Evolutionary conservation across 805 yeast species (phyloP).

Genomic region (Ogataea nonfermentans): DNA sequence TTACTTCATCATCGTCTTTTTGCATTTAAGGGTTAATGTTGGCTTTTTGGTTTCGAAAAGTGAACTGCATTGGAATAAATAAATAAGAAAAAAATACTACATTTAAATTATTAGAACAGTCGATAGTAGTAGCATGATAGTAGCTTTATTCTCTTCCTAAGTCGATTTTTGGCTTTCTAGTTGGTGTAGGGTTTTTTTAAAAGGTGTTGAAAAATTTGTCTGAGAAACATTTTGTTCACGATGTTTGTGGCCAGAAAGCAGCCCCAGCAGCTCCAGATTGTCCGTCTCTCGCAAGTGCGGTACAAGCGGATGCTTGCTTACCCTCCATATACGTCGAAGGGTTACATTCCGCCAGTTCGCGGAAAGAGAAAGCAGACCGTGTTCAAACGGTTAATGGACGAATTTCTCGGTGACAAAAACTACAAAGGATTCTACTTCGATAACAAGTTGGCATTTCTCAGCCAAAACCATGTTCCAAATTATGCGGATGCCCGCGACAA

Average conservation of each 20-base stretch:
- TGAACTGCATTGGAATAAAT: conserved; percentile 11
- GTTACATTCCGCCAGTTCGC: conserved; percentile 37
- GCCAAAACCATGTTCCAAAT: conserved; percentile 67
- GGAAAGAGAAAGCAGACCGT: conserved; percentile 43
- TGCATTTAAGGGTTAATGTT: conserved; percentile 12
- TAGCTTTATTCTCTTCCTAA: not conserved
- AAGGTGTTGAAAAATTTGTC: conserved; percentile 10
- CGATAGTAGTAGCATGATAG: not conserved
- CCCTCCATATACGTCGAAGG: conserved; percentile 49
- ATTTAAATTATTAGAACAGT: not conserved
- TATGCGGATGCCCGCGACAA: conserved; percentile 57
- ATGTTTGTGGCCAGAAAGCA: conserved; percentile 6
- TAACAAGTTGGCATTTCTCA: conserved; percentile 72
- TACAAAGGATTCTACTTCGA: conserved; percentile 75
- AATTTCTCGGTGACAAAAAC: conserved; percentile 80
- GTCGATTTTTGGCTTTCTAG: not conserved
- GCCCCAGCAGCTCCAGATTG: conserved; percentile 1
- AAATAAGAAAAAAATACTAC: conserved; percentile 2
- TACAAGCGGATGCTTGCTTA: conserved; percentile 54
- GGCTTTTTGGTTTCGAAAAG: conserved; percentile 18
- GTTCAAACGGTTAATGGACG: conserved; percentile 61
- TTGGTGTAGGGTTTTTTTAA: conserved; percentile 7
- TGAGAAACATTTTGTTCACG: not conserved
- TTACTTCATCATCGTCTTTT: conserved; percentile 19
- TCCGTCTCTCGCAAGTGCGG: conserved; percentile 40